Conservation (phyloP, 495 filamentous ascomycete genomes). For the Lepraria neglecta region DNA sequence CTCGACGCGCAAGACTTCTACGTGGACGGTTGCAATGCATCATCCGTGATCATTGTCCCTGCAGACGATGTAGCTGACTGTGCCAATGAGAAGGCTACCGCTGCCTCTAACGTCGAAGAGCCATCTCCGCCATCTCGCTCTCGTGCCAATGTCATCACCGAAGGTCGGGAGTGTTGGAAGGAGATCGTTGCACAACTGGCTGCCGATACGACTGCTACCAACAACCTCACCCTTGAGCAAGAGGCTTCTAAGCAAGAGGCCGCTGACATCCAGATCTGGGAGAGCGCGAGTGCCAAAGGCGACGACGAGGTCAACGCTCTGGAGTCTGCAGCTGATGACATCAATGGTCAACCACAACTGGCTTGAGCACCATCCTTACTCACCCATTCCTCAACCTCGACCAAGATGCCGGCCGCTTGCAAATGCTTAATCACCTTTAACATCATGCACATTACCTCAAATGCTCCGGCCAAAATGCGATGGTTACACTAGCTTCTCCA, state of each 20-base stretch:
- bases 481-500: too few relatives aligned
- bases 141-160: background rate
- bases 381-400: background rate
- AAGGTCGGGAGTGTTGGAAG: conserved; percentile 17
- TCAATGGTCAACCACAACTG: background rate
- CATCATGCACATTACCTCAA: background rate
- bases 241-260: conserved; percentile 10
- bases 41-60: conserved; percentile 51
- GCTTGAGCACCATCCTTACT: background rate
- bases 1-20: conserved; percentile 69
- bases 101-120: conserved; percentile 17
- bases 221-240: background rate
- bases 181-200: conserved; percentile 18
- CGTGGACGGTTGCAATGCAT: conserved; percentile 57
- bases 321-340: background rate
- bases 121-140: background rate
- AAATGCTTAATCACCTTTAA: background rate
- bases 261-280: conserved; percentile 52
- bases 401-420: background rate
- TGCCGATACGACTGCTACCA: conserved; percentile 20
- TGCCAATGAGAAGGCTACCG: conserved; percentile 26
- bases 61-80: conserved; percentile 46
- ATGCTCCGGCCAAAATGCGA: too few relatives aligned
- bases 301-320: conserved; percentile 27
- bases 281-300: conserved; percentile 55